A percentile compares a stretch with the other conserved stretches of the same genome.
phyloP scores from a whole-genome alignment of 2,329 filamentous ascomycete species.

The Scedosporium dehoogii region DNA sequence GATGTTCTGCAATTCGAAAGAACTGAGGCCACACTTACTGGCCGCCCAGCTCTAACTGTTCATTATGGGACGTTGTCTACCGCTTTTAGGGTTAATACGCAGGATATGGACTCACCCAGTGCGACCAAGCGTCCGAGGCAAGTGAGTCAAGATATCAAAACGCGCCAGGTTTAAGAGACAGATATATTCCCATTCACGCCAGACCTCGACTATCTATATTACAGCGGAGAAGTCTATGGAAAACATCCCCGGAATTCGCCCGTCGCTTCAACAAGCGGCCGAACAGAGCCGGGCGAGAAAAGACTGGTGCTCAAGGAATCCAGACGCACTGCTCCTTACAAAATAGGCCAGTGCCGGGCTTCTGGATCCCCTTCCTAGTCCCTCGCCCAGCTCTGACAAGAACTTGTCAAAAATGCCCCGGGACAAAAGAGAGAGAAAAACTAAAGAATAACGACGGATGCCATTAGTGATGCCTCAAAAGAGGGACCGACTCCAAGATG shows the following conservation, averaged over 20 bases:
- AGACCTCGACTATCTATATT: conserved; percentile 5
- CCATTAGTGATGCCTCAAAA: background rate
- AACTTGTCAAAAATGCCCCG: background rate
- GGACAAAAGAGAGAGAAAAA: background rate
- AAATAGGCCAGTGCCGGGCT: background rate
- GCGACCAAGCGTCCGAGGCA: background rate
- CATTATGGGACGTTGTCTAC: too few relatives aligned
- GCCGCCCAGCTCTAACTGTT: too few relatives aligned
- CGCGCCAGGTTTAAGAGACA: background rate
- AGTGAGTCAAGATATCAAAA: background rate
- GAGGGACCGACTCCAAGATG: conserved; percentile 11
- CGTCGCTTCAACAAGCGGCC: background rate
- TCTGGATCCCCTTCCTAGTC: background rate
- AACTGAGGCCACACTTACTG: too few relatives aligned
- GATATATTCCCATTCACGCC: conserved; percentile 2
- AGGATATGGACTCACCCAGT: too few relatives aligned
- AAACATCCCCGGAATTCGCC: background rate
- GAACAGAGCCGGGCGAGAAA: background rate
- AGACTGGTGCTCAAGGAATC: background rate
- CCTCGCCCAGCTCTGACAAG: background rate
- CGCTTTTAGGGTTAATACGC: too few relatives aligned
- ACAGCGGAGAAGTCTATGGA: background rate
- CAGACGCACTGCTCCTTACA: background rate
- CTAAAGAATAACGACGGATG: background rate
- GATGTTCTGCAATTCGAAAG: too few relatives aligned